These are phyloP conservation scores for Berberis vulgaris DNA, from an alignment of 164 flowering plant species.

Conservation along the genomic window DNA sequence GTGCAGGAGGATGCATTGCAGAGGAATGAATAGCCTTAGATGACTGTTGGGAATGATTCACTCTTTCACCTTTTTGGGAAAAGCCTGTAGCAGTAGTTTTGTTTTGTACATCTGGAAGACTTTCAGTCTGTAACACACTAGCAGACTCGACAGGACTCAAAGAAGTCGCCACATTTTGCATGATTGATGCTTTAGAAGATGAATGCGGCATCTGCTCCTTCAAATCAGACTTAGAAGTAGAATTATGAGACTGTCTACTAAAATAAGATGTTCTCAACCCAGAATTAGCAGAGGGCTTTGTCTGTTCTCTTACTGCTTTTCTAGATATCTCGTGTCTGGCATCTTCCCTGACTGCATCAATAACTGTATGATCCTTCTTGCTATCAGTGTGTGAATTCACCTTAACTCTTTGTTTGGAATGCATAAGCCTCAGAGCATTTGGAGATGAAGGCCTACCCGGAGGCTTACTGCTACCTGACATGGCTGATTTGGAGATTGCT, in stretches of 20 bases:
- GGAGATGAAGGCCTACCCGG: slow-evolving; percentile 12
- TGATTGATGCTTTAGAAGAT: slow-evolving; percentile 39
- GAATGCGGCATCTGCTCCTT: slow-evolving; percentile 38
- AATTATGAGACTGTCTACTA: slow-evolving; percentile 27
- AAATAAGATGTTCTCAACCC: slow-evolving; percentile 32
- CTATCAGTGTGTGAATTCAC: slow-evolving; percentile 13
- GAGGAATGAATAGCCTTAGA: slow-evolving; percentile 38
- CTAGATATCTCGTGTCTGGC: slow-evolving; percentile 24
- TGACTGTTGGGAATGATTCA: slow-evolving; percentile 30
- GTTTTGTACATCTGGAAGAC: slow-evolving; percentile 30
- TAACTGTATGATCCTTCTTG: slow-evolving; percentile 31
- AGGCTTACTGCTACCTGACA: slow-evolving; percentile 23
- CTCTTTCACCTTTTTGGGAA: slow-evolving; percentile 45
- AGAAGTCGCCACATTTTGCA: slow-evolving; percentile 16
- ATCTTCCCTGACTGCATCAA: slow-evolving; percentile 27
- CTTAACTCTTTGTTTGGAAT: slow-evolving; percentile 20
- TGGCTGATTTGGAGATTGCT: slow-evolving; percentile 26
- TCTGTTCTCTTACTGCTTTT: slow-evolving; percentile 34
- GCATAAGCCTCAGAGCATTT: slow-evolving; percentile 22
- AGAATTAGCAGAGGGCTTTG: slow-evolving; percentile 30
- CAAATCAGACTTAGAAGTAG: slow-evolving; percentile 38
- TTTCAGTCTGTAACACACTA: slow-evolving; percentile 26
- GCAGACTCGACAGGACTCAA: slow-evolving; percentile 35
- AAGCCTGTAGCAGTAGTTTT: slow-evolving; percentile 32
- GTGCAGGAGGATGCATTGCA: slow-evolving; percentile 29